A percentile compares a stretch with the other conserved stretches of the same genome.
Conservation (phyloP, 495 filamentous ascomycete species). For the Lasiosphaeria ovina region DNA sequence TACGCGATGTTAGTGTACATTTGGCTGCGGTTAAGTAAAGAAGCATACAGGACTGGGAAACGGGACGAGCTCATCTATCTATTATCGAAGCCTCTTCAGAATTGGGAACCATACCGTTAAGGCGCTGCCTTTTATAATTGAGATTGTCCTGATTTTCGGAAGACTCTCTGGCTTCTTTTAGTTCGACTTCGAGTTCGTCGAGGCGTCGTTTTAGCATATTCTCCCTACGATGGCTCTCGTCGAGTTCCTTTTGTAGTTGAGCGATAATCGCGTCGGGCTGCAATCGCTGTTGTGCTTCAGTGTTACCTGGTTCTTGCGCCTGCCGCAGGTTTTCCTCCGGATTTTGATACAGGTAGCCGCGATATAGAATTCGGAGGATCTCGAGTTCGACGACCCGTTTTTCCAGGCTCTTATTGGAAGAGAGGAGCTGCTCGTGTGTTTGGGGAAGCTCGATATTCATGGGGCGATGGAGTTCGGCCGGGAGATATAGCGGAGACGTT, state of each 20-base stretch:
- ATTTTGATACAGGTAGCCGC: constrained; percentile 83
- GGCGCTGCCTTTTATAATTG: constrained; percentile 37
- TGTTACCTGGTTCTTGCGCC: constrained; percentile 57
- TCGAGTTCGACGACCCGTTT: constrained; percentile 92
- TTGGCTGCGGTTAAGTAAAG: too few relatives aligned
- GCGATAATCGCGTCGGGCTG: constrained; percentile 45
- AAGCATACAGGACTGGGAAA: too few relatives aligned
- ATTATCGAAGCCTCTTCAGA: too few relatives aligned
- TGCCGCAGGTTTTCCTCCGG: constrained; percentile 60
- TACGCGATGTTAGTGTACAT: too few relatives aligned
- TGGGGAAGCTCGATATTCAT: constrained; percentile 71
- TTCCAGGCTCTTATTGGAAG: constrained; percentile 78
- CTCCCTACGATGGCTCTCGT: constrained; percentile 73
- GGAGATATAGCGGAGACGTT: constrained; percentile 64
- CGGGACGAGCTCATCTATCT: too few relatives aligned
- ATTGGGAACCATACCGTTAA: too few relatives aligned
- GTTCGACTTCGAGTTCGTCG: constrained; percentile 69
- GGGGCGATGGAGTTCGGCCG: constrained; percentile 62
- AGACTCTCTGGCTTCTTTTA: constrained; percentile 40
- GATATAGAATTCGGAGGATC: constrained; percentile 91
- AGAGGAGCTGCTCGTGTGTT: constrained; percentile 75
- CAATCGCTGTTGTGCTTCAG: constrained; percentile 37
- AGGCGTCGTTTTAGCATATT: constrained; percentile 79
- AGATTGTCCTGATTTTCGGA: constrained; percentile 34
- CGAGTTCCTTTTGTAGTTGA: constrained; percentile 59